phyloP scores from a whole-genome alignment of 805 yeast species.

The Komagataella kurtzmanii region DNA sequence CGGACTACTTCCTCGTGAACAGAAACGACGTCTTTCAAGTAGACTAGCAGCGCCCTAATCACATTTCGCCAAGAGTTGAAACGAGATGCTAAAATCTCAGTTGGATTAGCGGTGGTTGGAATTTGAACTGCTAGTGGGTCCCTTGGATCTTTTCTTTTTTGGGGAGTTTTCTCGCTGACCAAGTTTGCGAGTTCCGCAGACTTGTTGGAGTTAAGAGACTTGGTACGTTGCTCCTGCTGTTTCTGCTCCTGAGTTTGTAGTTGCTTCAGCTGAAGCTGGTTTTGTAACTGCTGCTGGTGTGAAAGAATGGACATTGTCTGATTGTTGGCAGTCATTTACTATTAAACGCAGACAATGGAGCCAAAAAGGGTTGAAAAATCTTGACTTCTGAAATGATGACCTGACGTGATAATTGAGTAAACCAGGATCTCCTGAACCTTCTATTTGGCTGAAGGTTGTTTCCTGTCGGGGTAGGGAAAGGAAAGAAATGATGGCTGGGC shows the following conservation, averaged over 20 bases:
- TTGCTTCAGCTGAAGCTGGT: constrained; percentile 30
- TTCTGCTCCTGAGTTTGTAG: constrained; percentile 27
- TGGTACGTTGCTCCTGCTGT: constrained; percentile 22
- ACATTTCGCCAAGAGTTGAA: constrained; percentile 81
- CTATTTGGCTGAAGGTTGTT: neutral
- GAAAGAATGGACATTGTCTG: constrained; percentile 14
- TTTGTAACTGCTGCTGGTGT: constrained; percentile 30
- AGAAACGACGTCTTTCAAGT: constrained; percentile 66
- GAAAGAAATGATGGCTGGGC: neutral
- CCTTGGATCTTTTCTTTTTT: constrained; percentile 22
- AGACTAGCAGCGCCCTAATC: constrained; percentile 59
- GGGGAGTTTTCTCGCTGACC: constrained; percentile 5
- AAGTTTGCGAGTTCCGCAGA: constrained; percentile 15
- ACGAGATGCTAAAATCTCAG: constrained; percentile 74
- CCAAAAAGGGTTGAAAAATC: neutral
- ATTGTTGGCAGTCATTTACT: constrained; percentile 1
- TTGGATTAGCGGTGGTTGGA: constrained; percentile 61
- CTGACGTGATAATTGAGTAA: neutral
- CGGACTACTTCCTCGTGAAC: constrained; percentile 84
- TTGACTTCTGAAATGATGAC: neutral
- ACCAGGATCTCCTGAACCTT: neutral
- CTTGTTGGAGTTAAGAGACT: constrained; percentile 23
- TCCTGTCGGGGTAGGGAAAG: neutral
- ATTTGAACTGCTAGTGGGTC: constrained; percentile 35
- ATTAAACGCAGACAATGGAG: neutral